Evolutionary conservation across 2,329 filamentous ascomycete species (phyloP).

Genomic region (Diplodia sapinea): DNA sequence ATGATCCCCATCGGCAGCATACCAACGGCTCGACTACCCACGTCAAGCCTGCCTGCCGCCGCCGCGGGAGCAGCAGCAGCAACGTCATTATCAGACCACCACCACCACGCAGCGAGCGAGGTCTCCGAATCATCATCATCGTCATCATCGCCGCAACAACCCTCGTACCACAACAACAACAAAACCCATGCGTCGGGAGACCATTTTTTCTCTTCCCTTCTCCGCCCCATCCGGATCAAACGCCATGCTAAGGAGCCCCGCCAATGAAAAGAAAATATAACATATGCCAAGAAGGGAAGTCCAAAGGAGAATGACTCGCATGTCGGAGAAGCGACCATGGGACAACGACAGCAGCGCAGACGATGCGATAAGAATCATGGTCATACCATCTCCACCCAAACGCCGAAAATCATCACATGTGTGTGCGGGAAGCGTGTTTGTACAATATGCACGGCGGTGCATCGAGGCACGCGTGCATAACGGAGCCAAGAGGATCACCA

Average conservation of each 20-base stretch:
- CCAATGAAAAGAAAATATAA: neutral
- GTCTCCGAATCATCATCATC: neutral
- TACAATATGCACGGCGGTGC: conserved; percentile 7
- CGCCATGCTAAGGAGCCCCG: conserved; percentile 23
- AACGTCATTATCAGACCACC: neutral
- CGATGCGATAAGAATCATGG: neutral
- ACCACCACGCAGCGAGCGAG: neutral
- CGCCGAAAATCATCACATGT: conserved; percentile 2
- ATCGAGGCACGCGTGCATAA: neutral
- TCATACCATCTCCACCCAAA: neutral
- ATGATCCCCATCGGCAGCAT: conserved; percentile 27
- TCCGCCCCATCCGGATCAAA: conserved; percentile 23
- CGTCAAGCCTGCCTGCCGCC: neutral
- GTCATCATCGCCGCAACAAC: neutral
- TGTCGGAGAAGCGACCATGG: neutral
- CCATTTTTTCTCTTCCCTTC: conserved; percentile 25
- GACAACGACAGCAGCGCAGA: neutral
- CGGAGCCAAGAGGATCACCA: neutral
- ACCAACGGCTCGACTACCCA: neutral
- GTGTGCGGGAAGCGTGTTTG: neutral
- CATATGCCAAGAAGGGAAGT: neutral
- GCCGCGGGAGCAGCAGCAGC: neutral
- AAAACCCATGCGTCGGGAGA: conserved; percentile 21
- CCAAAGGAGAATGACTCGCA: neutral
- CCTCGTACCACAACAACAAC: neutral